These are phyloP conservation scores for Aspergillus sp. DNA, from an alignment of 2,329 filamentous ascomycete species.

Conservation along the genomic window DNA sequence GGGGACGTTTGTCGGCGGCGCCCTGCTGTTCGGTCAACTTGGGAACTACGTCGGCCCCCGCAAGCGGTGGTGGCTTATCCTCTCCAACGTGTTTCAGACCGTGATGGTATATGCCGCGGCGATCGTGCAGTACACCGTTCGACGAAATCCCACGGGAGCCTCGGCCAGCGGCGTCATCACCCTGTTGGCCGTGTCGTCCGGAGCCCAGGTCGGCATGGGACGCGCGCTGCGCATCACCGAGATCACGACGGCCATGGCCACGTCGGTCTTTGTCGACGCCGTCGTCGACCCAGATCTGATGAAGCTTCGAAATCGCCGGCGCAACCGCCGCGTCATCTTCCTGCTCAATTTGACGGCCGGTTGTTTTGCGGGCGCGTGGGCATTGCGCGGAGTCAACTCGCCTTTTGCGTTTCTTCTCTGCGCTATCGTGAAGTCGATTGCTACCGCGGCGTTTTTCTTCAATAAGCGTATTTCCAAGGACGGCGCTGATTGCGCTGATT, in stretches of 20 bases:
- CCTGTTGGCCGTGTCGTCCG: conserved; percentile 47
- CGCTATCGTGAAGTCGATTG: conserved; percentile 8
- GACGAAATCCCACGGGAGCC: conserved; percentile 29
- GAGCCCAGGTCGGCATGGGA: conserved; percentile 51
- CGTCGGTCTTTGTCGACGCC: conserved; percentile 53
- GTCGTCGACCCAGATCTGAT: conserved; percentile 48
- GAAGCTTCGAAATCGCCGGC: conserved; percentile 34
- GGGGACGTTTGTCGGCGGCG: conserved; percentile 47
- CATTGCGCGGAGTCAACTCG: conserved; percentile 7
- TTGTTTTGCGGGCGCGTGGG: conserved; percentile 12
- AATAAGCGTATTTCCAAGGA: conserved; percentile 3
- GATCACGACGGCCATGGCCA: conserved; percentile 57
- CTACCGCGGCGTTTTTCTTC: conserved; percentile 8
- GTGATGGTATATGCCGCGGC: conserved; percentile 46
- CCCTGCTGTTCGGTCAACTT: conserved; percentile 48
- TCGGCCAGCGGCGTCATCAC: conserved; percentile 39
- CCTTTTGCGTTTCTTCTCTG: conserved; percentile 10
- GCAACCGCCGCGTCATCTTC: conserved; percentile 12
- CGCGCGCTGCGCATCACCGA: conserved; percentile 49
- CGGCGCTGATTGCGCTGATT: too few relatives aligned
- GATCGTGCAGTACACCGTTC: conserved; percentile 36
- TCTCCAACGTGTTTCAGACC: conserved; percentile 48
- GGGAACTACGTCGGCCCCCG: conserved; percentile 45
- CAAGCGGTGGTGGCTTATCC: conserved; percentile 45
- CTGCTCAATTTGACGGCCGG: conserved; percentile 9